Conservation (phyloP, 306 rosid species). For the Clitoria ternatea region DNA sequence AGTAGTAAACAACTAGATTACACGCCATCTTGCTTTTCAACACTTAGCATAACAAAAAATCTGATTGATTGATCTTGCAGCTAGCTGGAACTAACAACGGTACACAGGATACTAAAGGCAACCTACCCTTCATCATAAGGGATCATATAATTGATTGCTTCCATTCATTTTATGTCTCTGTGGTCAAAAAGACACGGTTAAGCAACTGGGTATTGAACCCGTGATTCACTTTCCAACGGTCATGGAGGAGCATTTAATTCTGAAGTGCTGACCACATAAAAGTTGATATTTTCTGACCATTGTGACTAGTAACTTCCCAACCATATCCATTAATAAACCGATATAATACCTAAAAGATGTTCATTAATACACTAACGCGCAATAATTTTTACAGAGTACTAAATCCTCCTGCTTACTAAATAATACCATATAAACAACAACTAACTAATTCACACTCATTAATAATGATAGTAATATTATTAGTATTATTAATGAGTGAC, state of each 20-base stretch:
- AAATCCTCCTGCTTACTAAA: too few species aligned
- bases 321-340: background rate
- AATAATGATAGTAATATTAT: too few species aligned
- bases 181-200: background rate
- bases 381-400: background rate
- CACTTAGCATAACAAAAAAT: background rate
- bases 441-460: too few species aligned
- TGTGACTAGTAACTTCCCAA: background rate
- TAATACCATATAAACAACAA: too few species aligned
- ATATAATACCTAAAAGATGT: background rate
- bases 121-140: background rate
- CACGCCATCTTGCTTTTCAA: background rate
- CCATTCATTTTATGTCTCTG: background rate
- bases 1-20: background rate
- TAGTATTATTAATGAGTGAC: too few species aligned
- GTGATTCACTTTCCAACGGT: constrained; percentile 12
- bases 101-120: background rate
- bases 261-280: constrained; percentile 23
- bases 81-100: constrained; percentile 16
- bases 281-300: background rate
- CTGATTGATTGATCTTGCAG: background rate
- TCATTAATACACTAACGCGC: background rate
- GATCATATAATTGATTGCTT: constrained; percentile 5
- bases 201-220: constrained; percentile 24
- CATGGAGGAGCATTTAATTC: constrained; percentile 16